A percentile compares a stretch with the other conserved stretches of the same genome.
phyloP scores from a whole-genome alignment of 768 basidiomycete genomes.

The Gymnopilus junonius region DNA sequence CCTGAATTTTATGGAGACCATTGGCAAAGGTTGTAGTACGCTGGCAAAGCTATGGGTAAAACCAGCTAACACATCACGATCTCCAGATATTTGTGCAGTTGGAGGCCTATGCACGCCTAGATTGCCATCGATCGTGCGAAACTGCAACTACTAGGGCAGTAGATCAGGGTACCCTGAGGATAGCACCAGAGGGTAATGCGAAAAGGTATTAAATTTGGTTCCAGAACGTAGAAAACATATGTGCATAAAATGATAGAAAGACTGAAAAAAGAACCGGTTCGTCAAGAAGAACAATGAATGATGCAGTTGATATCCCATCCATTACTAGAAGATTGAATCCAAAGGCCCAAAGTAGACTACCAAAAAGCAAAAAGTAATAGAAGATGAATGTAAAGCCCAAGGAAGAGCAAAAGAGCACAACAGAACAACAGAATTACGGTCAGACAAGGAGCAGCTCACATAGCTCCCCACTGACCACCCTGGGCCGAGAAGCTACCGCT shows the following conservation, averaged over 20 bases:
- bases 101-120: no score
- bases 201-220: not conserved
- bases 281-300: not conserved
- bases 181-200: no score
- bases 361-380: not conserved
- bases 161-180: no score
- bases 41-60: no score
- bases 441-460: conserved; percentile 25
- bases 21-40: no score
- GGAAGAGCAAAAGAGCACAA: not conserved
- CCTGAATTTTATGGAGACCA: no score
- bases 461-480: conserved; percentile 41
- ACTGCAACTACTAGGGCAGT: no score
- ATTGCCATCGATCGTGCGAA: no score
- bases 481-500: conserved; percentile 25
- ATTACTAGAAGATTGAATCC: not conserved
- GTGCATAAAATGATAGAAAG: not conserved
- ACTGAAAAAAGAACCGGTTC: not conserved
- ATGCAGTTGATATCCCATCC: not conserved
- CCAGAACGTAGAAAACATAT: not conserved
- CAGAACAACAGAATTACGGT: not conserved
- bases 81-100: no score
- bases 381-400: not conserved
- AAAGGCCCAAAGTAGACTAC: not conserved
- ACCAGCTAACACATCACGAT: no score